These are phyloP conservation scores for Coemansia sp. DNA, from an alignment of 192 early-diverging fungal species.

Conservation along the genomic window DNA sequence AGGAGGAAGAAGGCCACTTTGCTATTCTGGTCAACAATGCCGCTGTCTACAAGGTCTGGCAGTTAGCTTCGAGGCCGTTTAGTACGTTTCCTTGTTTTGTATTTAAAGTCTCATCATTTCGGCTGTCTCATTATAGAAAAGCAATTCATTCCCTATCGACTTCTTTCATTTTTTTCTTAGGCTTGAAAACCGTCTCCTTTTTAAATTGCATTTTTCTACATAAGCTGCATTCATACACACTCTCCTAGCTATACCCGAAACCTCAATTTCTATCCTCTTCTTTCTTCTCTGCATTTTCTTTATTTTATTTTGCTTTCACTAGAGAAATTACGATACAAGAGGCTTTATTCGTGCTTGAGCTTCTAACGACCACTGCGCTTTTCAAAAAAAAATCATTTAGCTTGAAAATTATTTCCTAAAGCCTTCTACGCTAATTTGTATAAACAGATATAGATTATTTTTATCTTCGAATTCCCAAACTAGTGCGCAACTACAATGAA, in stretches of 20 bases:
- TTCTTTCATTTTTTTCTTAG: not conserved
- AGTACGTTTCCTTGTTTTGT: not conserved
- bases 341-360: not conserved
- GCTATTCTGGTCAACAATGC: not conserved
- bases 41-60: no score
- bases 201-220: not conserved
- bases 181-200: not conserved
- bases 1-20: no score
- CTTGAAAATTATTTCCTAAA: not conserved
- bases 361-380: not conserved
- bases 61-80: no score
- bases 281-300: no score
- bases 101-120: constrained; percentile 2
- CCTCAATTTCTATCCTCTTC: no score
- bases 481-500: constrained; percentile 11
- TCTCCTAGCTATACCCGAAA: not conserved
- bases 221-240: not conserved
- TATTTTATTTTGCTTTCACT: not conserved
- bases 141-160: not conserved
- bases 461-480: not conserved
- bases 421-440: not conserved
- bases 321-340: not conserved
- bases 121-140: constrained; percentile 4
- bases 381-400: not conserved
- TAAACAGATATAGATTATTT: not conserved